Base-by-base conservation (phyloP, 306 rosid species). In the Macrotyloma uniflorum region DNA sequence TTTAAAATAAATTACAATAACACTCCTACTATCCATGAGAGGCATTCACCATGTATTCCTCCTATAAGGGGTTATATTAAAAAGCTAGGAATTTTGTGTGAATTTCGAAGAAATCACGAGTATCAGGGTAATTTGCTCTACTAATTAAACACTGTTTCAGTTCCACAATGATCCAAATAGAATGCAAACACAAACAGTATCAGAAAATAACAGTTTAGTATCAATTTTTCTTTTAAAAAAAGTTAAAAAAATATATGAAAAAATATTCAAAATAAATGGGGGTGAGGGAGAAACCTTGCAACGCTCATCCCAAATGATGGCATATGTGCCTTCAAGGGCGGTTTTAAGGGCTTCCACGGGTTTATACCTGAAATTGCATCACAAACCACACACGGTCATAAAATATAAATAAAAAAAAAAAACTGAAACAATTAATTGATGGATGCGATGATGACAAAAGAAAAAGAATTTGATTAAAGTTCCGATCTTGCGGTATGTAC, bases 261-360 rank as follows among this genome's bases (percentile, higher is more conserved):
- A 76, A 38, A 59, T 6, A 58, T 15, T 59, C 0, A 15, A 59
- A 26, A 59, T 5, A 30, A 30, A 30, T 8, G 13, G 12, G 28
- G 43, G 19, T 15, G 38, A 65, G n/a, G 72, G 57, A 24, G 36
- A 74, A 70, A 88, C 91, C 99, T 93, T 95, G 97, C 99, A 93
- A 64, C 98, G 98, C 67, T 93, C 99, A 80, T 93, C 97, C 59
- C 88, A 67, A 82, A 93, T 91, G 79, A 87, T 88, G 67, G 93
- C 97, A 85, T 89, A 91, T 23, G 98, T 88, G 67, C 99, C 98
- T 88, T 93, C 99, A 26, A 95, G 97, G 2, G 99, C 98, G 58
- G 99, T 93, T 90, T 90, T 95, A 23, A 95, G 94, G 30, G 98
- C 97, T 85, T 95, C 97, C 16, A 95, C 91, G 0, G 90, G 92